phyloP scores from a whole-genome alignment of 225 moss, liverwort and hornwort species.

The Straminergon stramineum region DNA sequence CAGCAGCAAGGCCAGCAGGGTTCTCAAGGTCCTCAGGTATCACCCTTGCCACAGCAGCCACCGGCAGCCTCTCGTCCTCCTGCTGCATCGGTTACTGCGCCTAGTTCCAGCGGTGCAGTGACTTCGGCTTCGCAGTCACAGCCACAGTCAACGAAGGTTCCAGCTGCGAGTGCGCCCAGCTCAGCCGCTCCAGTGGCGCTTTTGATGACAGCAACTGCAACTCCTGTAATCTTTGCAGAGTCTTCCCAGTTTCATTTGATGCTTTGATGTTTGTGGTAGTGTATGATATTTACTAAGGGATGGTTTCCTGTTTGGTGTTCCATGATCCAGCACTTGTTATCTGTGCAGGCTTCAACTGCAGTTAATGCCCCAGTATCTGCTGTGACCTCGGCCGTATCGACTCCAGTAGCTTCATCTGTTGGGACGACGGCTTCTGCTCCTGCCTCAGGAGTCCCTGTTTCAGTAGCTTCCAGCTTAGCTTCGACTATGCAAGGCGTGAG shows the following conservation, averaged over 20 bases:
- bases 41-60: constrained; percentile 23
- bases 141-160: constrained; percentile 8
- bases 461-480: constrained; percentile 42
- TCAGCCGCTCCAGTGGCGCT: constrained; percentile 10
- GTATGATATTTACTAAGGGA: not conserved
- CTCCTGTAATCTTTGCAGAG: constrained; percentile 8
- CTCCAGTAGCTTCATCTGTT: constrained; percentile 21
- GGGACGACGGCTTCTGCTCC: constrained; percentile 27
- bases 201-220: not conserved
- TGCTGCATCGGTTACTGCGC: not conserved
- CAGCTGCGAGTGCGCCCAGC: not conserved
- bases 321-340: not conserved
- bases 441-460: constrained; percentile 38
- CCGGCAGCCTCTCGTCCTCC: constrained; percentile 18
- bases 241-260: not conserved
- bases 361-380: constrained; percentile 20
- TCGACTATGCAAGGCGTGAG: constrained; percentile 64
- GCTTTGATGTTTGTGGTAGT: not conserved
- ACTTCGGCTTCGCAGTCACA: constrained; percentile 21
- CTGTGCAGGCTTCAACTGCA: constrained; percentile 19
- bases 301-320: not conserved
- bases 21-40: constrained; percentile 27
- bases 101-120: constrained; percentile 18
- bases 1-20: constrained; percentile 17
- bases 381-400: not conserved